Conservation (phyloP, 306 rosid genomes). For the Cucurbita pepo region DNA sequence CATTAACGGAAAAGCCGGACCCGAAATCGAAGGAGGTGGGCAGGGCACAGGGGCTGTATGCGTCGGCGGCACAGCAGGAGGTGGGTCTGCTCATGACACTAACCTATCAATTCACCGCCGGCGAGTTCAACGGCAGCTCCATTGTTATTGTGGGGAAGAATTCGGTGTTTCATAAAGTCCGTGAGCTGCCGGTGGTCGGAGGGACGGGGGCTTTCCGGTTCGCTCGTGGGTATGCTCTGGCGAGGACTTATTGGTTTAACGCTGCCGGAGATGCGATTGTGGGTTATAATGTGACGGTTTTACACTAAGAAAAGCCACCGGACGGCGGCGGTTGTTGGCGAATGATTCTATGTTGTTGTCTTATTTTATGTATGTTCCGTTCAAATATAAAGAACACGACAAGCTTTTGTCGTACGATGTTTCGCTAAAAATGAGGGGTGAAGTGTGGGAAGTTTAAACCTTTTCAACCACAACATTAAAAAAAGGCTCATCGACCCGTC, state of each 20-base stretch:
- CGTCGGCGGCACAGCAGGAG: constrained; percentile 45
- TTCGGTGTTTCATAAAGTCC: constrained; percentile 19
- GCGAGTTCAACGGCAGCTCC: constrained; percentile 45
- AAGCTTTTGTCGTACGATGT: not conserved
- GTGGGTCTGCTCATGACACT: constrained; percentile 47
- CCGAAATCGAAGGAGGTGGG: constrained; percentile 58
- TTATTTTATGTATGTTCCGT: not conserved
- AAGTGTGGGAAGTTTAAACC: no score
- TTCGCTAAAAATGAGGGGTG: no score
- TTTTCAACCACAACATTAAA: no score
- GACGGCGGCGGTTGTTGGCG: not conserved
- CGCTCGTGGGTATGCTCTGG: constrained; percentile 61
- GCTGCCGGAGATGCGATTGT: constrained; percentile 61
- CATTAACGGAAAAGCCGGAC: constrained; percentile 50
- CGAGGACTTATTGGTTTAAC: constrained; percentile 37
- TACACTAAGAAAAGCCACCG: constrained; percentile 16
- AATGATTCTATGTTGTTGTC: not conserved
- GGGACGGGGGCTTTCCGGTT: constrained; percentile 67
- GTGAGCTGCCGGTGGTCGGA: constrained; percentile 68
- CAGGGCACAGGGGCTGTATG: constrained; percentile 71
- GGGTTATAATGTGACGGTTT: constrained; percentile 52
- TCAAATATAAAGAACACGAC: not conserved
- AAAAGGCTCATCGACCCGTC: no score
- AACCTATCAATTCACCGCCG: constrained; percentile 40
- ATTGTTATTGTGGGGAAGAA: constrained; percentile 50